Base-by-base conservation (phyloP, 2,329 filamentous ascomycete species). In the Ophiocordyceps camponoti-floridani region DNA sequence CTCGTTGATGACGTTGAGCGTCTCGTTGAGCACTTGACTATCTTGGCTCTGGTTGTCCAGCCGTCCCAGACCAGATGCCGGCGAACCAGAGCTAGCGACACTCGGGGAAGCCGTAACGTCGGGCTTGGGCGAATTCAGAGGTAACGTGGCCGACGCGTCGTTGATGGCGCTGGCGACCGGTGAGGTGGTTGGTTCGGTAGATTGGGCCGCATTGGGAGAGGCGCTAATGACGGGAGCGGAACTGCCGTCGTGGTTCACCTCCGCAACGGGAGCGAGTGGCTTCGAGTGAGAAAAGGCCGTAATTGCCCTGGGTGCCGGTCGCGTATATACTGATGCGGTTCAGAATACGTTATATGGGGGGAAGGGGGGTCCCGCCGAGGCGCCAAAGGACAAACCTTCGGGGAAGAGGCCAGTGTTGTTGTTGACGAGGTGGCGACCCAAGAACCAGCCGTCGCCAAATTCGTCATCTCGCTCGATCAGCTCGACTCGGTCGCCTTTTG, bases 1-100 rank as follows among this genome's bases (percentile, higher is more conserved):
- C 62, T 96, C 89, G 59, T 96, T 82, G 54, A 96, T 96, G 47
- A 96, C 89, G 56, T 87, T 94, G 44, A 96, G 66, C 0, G 89
- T 95, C 60, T 96, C 88, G 58, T 88, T 87, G 68, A 96, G 82
- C 43, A 95, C 88, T 11, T 84, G 82, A 56, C 64, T 73, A 44
- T 75, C 66, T 52, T 77, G 67, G 48, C 66, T 66, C 42, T 54
- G 50, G 46, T 66, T 62, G 46, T 60, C 61, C 43, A 75, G 57
- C 42, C 65, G 60, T 43, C 56, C 54, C 13, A 62, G 47, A 9
- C 49, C 48, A 16, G 52, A 50, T 12, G 60, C 51, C 9, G 56
- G 52, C 18, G 54, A 55, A 48, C 55, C 53, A 42, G 47, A 52
- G 40, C 54, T 53, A 43, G 56, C 48, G 46, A 56, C 57, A 23